Evolutionary conservation across 306 rosid genomes (phyloP), one percentile per base, ranked within the genome.

Genomic region (Vicia sativa): DNA sequence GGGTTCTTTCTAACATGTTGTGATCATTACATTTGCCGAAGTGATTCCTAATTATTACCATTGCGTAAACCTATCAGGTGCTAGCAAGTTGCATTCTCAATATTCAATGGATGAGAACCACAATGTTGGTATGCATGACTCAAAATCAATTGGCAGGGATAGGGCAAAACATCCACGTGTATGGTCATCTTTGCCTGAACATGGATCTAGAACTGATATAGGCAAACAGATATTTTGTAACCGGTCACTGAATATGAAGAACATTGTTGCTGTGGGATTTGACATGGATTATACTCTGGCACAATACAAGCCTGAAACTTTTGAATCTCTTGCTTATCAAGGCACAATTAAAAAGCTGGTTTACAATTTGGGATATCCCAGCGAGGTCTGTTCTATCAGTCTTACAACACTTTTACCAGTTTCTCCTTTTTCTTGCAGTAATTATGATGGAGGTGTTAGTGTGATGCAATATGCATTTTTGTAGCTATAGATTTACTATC

Each of bases 231-330:
- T 93, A 41, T 93, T 93, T 77, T 93, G 99, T 83, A 93, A 93
- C 82, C 80, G 97, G 65, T 85, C 99, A 16, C 78, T 93, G 80
- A 93, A 93, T 72, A 93, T 93, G 99, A 93, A 81, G 87, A 87
- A 60, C 76, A 90, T 90, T 54, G 90, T 90, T 72, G 96, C 99
- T 18, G 97, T 90, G 18, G 99, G 99, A 64, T 93, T 93, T 76
- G 99, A 93, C 80, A 90, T 93, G 99, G 99, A 93, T 81, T 93
- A 93, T 80, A 93, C 99, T 48, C 80, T 93, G 64, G 99, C 99
- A n/a, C 99, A 93, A 53, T 93, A 93, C 89, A 93, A 80, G 86
- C 87, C 99, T 2, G 99, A 93, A 76, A 93, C 99, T 65, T 93
- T 93, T 46, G 97, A 93, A 65, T 79, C 99, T 65, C 99, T 93